Evolutionary conservation across 331 rosid genomes (phyloP).

Genomic region (Pyrus hybrid): DNA sequence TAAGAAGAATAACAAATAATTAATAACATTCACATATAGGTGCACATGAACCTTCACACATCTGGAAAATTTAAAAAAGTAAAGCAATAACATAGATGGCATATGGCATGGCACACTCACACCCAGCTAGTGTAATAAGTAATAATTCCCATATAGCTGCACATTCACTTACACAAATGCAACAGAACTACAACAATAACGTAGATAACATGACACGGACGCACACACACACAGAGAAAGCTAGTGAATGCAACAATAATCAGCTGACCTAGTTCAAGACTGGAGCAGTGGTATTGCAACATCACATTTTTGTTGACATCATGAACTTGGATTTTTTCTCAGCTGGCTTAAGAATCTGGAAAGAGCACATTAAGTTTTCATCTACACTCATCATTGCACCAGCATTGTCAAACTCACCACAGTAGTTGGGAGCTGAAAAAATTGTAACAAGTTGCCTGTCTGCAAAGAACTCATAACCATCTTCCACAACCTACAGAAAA

Average conservation of each 20-base stretch:
- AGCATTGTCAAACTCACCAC: conserved; percentile 90
- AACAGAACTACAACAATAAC: neutral
- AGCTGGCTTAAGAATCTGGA: conserved; percentile 89
- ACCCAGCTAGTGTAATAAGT: neutral
- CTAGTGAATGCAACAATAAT: neutral
- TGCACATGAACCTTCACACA: neutral
- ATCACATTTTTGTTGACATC: conserved; percentile 58
- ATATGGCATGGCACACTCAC: neutral
- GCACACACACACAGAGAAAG: neutral
- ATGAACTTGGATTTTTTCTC: conserved; percentile 56
- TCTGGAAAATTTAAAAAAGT: neutral
- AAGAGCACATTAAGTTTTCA: conserved; percentile 83
- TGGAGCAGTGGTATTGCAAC: conserved; percentile 5
- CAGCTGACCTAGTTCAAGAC: conserved; percentile 33
- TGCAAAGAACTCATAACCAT: conserved; percentile 85
- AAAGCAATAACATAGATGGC: neutral
- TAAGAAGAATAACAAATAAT: neutral
- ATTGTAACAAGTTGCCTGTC: conserved; percentile 78
- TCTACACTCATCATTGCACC: conserved; percentile 95
- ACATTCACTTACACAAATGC: neutral
- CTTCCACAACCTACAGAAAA: conserved; percentile 66
- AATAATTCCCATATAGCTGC: neutral
- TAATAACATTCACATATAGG: neutral
- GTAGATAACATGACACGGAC: neutral
- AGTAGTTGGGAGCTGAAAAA: conserved; percentile 87